Base-by-base conservation (phyloP, 345 rosid genomes). In the Trapa incisa region DNA sequence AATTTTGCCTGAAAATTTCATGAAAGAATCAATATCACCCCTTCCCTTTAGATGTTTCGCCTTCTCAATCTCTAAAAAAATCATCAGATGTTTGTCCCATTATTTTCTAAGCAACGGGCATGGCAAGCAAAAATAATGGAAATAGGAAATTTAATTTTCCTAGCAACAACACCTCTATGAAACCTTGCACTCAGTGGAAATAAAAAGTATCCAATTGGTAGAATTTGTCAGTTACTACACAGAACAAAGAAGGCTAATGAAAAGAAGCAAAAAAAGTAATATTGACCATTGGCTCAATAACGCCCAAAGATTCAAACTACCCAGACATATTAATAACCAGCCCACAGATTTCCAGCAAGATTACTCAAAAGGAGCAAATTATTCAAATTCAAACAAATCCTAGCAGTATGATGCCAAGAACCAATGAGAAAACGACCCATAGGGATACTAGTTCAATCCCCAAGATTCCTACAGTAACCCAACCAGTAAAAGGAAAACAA, bases 1-100 rank as follows among this genome's bases (percentile, higher is more conserved):
- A 54, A 37, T 56, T 84, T 82, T 50, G 81, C 80, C 96, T 92
- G 70, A 13, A 75, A 52, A 74, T 77, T 62, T 8, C 68, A 69
- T 36, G 5, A 32, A 53, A 53, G 66, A 32, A 60, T 48, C 62
- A 57, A 8, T 14, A 22, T 29, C 10, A 10, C 4, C 61, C 61
- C 2, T 6, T 16, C 5, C 61, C 61, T 56, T 22, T 2, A n/a
- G 36, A n/a, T 3, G 43, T 41, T 41, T 41, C 4, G 43, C 43
- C 1, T 36, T 56, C 6, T 56, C 61, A 32, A 56, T 56, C 6
- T 16, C 33, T 22, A 50, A 50, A 50, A 2, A 50, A 47, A 47
- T 47, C 22, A 50, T 50, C 54, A 16, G 4, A 16, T 13, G 5
- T 50, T 15, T 15, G 5, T 13, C 16, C 16, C 22, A 50, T 15